Percentiles rank a stretch among this genome's conserved stretches.
These are phyloP conservation scores for Rhodamnia rubescens DNA, from an alignment of 345 rosid species.

Conservation along the genomic window DNA sequence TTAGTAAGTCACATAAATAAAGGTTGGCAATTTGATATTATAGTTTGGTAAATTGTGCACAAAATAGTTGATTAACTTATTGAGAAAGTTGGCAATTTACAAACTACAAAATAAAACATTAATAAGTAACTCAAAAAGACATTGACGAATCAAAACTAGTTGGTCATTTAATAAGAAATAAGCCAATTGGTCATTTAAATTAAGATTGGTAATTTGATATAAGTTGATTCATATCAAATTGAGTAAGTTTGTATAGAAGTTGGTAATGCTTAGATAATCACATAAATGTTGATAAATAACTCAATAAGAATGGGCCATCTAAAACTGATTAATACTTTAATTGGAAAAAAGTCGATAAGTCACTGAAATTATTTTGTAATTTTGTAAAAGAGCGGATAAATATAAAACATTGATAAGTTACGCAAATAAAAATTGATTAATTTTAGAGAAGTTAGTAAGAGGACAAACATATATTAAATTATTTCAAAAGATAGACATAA, in stretches of 20 bases:
- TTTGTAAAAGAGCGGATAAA: neutral
- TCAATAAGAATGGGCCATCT: neutral
- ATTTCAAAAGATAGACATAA: neutral
- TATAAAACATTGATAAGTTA: too few relatives aligned
- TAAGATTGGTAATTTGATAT: neutral
- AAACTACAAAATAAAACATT: neutral
- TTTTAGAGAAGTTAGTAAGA: neutral
- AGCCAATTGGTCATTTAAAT: neutral
- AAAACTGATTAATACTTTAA: neutral
- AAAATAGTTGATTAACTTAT: constrained; percentile 8
- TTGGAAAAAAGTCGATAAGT: too few relatives aligned
- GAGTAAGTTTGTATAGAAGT: too few relatives aligned
- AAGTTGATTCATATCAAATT: neutral
- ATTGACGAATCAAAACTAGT: neutral
- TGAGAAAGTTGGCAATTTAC: neutral
- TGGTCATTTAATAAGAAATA: neutral
- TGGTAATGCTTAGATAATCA: neutral
- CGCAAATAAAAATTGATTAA: neutral
- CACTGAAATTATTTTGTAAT: neutral
- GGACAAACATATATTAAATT: neutral
- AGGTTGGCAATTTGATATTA: neutral
- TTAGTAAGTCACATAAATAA: constrained; percentile 23
- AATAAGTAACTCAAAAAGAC: neutral
- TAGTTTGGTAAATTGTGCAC: constrained; percentile 30
- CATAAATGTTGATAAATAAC: neutral